Evolutionary conservation across 352 stramenopile species (phyloP).

Genomic region (Globisporangium carolinianum): DNA sequence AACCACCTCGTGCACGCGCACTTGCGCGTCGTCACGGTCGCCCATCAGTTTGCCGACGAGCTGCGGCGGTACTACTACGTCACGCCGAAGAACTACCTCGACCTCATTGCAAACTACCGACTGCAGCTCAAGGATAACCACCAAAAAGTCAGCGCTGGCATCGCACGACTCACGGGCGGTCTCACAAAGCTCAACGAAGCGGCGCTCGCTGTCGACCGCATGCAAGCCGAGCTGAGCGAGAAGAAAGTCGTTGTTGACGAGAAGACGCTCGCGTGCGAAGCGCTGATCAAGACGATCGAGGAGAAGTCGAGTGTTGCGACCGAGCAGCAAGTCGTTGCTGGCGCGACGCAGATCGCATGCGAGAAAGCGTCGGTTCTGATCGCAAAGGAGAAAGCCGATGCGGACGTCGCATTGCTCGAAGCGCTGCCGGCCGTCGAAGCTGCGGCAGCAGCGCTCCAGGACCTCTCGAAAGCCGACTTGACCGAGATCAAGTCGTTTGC

Average conservation of each 20-base stretch:
- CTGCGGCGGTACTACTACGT: conserved; percentile 94
- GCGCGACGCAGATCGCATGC: conserved; percentile 84
- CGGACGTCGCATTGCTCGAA: conserved; percentile 89
- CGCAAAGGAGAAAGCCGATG: conserved; percentile 89
- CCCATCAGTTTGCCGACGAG: conserved; percentile 87
- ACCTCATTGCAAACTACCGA: conserved; percentile 93
- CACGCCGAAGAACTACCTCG: conserved; percentile 96
- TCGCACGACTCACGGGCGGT: conserved; percentile 87
- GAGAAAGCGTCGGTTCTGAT: conserved; percentile 91
- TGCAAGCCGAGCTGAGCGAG: conserved; percentile 91
- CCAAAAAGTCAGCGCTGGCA: conserved; percentile 83
- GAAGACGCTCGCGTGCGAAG: conserved; percentile 90
- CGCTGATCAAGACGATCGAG: conserved; percentile 93
- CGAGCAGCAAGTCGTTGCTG: conserved; percentile 89
- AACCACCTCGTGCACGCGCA: conserved; percentile 91
- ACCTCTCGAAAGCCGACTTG: conserved; percentile 93
- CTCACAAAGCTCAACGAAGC: conserved; percentile 94
- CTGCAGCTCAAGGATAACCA: conserved; percentile 89
- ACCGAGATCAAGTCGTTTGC: conserved; percentile 95
- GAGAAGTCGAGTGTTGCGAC: conserved; percentile 90
- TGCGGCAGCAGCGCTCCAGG: conserved; percentile 88
- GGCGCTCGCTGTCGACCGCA: conserved; percentile 88
- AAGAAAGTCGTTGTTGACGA: conserved; percentile 95
- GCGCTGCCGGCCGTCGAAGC: conserved; percentile 91
- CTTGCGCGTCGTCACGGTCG: conserved; percentile 86